phyloP scores from a whole-genome alignment of 129 eudicot species.

The Daucus carota region DNA sequence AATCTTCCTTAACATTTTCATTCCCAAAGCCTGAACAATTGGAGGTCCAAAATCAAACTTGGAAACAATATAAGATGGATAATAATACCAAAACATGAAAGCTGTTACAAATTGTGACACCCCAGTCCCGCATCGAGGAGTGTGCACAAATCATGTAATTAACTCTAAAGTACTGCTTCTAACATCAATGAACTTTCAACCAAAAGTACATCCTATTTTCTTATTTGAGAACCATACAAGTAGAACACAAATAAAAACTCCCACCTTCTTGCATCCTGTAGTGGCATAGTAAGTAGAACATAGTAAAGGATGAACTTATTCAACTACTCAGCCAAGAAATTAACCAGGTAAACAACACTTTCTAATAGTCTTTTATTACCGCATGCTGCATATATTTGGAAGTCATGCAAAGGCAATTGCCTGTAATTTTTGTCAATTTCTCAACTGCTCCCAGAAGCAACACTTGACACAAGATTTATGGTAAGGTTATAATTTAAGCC shows the following conservation, averaged over 20 bases:
- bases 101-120: too few relatives aligned
- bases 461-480: background rate
- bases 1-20: slow-evolving; percentile 52
- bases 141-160: background rate
- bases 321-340: background rate
- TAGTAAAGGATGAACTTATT: background rate
- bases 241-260: background rate
- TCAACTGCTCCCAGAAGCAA: background rate
- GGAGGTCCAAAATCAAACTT: background rate
- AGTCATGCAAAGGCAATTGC: background rate
- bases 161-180: background rate
- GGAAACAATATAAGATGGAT: background rate
- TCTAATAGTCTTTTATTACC: background rate
- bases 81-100: background rate
- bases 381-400: background rate
- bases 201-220: background rate
- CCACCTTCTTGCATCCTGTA: background rate
- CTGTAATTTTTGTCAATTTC: background rate
- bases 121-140: too few relatives aligned
- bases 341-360: background rate
- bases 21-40: slow-evolving; percentile 69
- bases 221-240: background rate
- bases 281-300: background rate
- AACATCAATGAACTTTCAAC: background rate
- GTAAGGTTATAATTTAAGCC: background rate